Evolutionary conservation across 2,329 filamentous ascomycete species (phyloP).

Genomic region (Anthostomella pinea): DNA sequence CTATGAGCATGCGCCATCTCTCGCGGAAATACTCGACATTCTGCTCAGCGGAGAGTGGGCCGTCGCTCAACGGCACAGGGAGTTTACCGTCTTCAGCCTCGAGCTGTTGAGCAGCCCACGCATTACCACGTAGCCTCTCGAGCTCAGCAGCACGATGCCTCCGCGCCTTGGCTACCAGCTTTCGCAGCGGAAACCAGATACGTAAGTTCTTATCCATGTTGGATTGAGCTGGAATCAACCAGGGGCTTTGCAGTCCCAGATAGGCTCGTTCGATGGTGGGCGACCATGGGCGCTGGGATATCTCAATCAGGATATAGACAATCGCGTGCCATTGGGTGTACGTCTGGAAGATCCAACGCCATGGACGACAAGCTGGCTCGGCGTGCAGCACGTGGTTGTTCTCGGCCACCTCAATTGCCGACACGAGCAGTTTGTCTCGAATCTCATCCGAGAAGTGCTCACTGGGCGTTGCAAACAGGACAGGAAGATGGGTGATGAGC

Average conservation of each 20-base stretch:
- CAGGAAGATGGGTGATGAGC: constrained; percentile 51
- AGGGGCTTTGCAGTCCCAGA: constrained; percentile 26
- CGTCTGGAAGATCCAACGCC: constrained; percentile 58
- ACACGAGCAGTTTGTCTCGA: constrained; percentile 44
- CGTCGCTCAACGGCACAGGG: constrained; percentile 29
- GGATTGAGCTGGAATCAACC: constrained; percentile 25
- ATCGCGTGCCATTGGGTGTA: constrained; percentile 60
- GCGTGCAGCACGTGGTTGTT: constrained; percentile 53
- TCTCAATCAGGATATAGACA: constrained; percentile 52
- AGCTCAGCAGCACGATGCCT: constrained; percentile 38
- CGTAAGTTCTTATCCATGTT: constrained; percentile 28
- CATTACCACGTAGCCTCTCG: constrained; percentile 29
- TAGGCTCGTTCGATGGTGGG: constrained; percentile 27
- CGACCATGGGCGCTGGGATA: constrained; percentile 30
- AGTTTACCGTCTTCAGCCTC: constrained; percentile 29
- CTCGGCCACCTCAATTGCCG: constrained; percentile 54
- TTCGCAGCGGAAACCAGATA: constrained; percentile 41
- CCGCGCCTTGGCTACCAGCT: constrained; percentile 37
- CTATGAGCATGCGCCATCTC: constrained; percentile 33
- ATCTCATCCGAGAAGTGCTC: constrained; percentile 38
- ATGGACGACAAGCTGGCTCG: constrained; percentile 46
- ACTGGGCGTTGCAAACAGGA: constrained; percentile 41
- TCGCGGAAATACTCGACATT: constrained; percentile 26
- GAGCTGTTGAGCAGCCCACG: constrained; percentile 22
- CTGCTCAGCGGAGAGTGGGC: constrained; percentile 23